These are phyloP conservation scores for Microdochium trichocladiopsis DNA, from an alignment of 2,329 filamentous ascomycete species.

Conservation along the genomic window DNA sequence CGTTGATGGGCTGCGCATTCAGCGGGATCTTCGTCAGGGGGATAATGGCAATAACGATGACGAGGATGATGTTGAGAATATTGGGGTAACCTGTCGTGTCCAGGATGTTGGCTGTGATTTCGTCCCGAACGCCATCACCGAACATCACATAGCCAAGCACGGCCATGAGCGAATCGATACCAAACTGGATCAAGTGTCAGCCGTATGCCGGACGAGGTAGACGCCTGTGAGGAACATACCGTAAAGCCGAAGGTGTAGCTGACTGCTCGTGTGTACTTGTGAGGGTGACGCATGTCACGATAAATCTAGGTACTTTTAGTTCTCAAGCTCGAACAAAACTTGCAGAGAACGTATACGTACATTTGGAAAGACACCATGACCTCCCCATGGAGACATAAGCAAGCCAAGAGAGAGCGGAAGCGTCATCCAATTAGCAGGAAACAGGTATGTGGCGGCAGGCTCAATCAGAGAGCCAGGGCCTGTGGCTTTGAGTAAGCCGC, in stretches of 20 bases:
- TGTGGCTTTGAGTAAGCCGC: conserved; percentile 78
- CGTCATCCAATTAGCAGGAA: conserved; percentile 80
- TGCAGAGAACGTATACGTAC: conserved; percentile 23
- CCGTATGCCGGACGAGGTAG: background rate
- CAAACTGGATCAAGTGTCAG: conserved; percentile 42
- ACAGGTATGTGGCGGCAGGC: conserved; percentile 72
- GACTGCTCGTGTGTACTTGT: conserved; percentile 67
- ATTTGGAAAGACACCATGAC: conserved; percentile 73
- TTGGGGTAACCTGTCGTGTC: conserved; percentile 66
- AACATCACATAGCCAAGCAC: conserved; percentile 90
- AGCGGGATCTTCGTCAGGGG: conserved; percentile 93
- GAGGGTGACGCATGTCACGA: conserved; percentile 63
- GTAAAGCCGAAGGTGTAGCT: conserved; percentile 81
- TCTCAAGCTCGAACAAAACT: background rate
- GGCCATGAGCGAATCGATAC: conserved; percentile 76
- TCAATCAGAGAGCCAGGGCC: conserved; percentile 76
- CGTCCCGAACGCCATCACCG: conserved; percentile 77
- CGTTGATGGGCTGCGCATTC: conserved; percentile 80
- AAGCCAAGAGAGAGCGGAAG: conserved; percentile 84
- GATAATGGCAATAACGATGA: conserved; percentile 83
- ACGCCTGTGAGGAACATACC: conserved; percentile 34
- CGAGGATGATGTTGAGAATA: conserved; percentile 69
- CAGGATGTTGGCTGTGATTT: conserved; percentile 87
- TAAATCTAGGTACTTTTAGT: conserved; percentile 38
- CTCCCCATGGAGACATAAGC: conserved; percentile 69